A percentile compares a stretch with the other conserved stretches of the same genome.
phyloP scores from a whole-genome alignment of 257 asterid genomes.

The Fraxinus cuspidata region DNA sequence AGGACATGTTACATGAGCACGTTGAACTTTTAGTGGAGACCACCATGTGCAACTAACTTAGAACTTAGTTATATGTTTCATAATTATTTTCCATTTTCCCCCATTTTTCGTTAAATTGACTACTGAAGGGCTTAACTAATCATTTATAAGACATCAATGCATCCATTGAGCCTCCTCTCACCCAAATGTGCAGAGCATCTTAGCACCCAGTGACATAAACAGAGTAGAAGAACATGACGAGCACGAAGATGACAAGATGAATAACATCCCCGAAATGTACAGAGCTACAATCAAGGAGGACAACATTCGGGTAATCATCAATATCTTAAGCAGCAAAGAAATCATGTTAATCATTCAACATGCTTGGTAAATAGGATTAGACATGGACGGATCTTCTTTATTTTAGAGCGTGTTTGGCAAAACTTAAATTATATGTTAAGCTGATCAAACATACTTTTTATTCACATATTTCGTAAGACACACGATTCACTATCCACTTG shows the following conservation, averaged over 20 bases:
- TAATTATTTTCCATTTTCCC: background rate
- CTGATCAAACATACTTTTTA: background rate
- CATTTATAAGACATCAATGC: background rate
- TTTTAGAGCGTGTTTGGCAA: background rate
- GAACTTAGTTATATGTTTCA: background rate
- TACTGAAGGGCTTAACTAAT: conserved; percentile 11
- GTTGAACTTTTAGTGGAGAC: background rate
- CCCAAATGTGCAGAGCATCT: conserved; percentile 26
- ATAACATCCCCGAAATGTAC: conserved; percentile 13
- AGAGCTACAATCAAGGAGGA: conserved; percentile 30
- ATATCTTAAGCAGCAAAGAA: background rate
- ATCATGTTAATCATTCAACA: background rate
- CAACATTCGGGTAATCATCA: conserved; percentile 35
- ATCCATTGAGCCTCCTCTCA: background rate
- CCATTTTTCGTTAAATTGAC: conserved; percentile 9
- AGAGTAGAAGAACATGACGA: conserved; percentile 13
- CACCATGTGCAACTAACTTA: conserved; percentile 21
- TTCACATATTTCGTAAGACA: background rate
- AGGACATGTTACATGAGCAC: background rate
- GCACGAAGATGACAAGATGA: conserved; percentile 2
- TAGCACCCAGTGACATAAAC: conserved; percentile 23
- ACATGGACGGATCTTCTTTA: background rate
- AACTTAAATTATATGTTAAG: no score
- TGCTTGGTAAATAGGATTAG: background rate
- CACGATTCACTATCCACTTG: no score